Evolutionary conservation across 1,139 yeast genomes (phyloP), one percentile per base, ranked within the genome.

Genomic region (Debaryomyces nepalensis): DNA sequence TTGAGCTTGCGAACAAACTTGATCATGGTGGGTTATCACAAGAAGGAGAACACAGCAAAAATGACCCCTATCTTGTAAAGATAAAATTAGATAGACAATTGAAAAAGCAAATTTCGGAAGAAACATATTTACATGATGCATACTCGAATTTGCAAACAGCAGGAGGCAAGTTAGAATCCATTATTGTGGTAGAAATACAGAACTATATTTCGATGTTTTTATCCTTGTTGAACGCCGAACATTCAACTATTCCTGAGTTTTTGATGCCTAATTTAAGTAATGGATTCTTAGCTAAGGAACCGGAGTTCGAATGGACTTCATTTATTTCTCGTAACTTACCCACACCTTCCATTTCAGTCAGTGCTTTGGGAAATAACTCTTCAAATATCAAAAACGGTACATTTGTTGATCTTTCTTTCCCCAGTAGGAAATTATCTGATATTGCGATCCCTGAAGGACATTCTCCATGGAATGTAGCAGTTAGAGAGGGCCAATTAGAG

Each of bases 231-330:
- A 84, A 82, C 37, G 80, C 78, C 47, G 91, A 87, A 59, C 82
- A 88, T 31, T 82, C 83, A 47, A 70, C 84, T 26, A 81, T 85
- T 12, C 79, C 84, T 48, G 82, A 82, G 50, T 75, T 75, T 43
- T 70, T 89, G 47, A 73, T 86, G 30, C 82, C 88, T 7, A 83
- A 81, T 59, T 66, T 90, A 44, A 82, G 83, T 52, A 65, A 77
- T 40, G 96, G 97, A 1, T 83, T 89, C 52, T 78, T 88, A 46
- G 76, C 86, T 32, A 84, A 86, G 57, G 93, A 87, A 49, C 81
- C 96, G 8, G 74, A 80, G 23, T 80, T 82, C 58, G 99, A 93
- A 68, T 93, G 98, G 97, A 90, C 87, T 49, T 77, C 87, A 21
- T 93, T 89, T 52, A 79, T 90, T 42, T 67, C 81, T 18, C 77